These are phyloP conservation scores for Citrus unshiu DNA, from an alignment of 345 rosid genomes.

Conservation along the genomic window DNA sequence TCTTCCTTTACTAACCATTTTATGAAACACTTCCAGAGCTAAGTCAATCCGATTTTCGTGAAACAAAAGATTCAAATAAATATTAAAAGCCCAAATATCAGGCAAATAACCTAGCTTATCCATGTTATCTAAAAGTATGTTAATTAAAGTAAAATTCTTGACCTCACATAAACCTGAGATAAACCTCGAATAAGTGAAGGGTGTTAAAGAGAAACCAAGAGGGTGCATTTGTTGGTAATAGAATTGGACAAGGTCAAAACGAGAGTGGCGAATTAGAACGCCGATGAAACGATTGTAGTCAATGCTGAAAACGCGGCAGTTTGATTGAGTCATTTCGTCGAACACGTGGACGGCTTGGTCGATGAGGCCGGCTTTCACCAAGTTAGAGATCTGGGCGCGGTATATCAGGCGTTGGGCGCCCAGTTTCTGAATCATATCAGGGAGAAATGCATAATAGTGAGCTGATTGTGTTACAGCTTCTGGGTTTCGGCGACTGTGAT, in stretches of 20 bases:
- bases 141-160: constrained; percentile 52
- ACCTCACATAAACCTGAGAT: constrained; percentile 76
- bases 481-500: background rate
- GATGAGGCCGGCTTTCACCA: constrained; percentile 69
- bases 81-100: constrained; percentile 81
- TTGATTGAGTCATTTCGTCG: constrained; percentile 84
- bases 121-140: constrained; percentile 63
- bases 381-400: constrained; percentile 59
- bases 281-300: constrained; percentile 92
- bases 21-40: constrained; percentile 60
- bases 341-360: constrained; percentile 79
- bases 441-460: constrained; percentile 35
- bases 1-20: constrained; percentile 59
- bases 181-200: constrained; percentile 90
- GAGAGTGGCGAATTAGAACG: constrained; percentile 52
- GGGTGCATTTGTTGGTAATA: constrained; percentile 56
- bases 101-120: constrained; percentile 57
- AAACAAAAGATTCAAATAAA: constrained; percentile 71
- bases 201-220: constrained; percentile 68
- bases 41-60: constrained; percentile 39
- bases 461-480: background rate
- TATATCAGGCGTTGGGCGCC: constrained; percentile 84
- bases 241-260: constrained; percentile 69
- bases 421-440: constrained; percentile 79
- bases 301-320: constrained; percentile 65